phyloP scores from a whole-genome alignment of 805 yeast species.

The Candida broadrunensis region DNA sequence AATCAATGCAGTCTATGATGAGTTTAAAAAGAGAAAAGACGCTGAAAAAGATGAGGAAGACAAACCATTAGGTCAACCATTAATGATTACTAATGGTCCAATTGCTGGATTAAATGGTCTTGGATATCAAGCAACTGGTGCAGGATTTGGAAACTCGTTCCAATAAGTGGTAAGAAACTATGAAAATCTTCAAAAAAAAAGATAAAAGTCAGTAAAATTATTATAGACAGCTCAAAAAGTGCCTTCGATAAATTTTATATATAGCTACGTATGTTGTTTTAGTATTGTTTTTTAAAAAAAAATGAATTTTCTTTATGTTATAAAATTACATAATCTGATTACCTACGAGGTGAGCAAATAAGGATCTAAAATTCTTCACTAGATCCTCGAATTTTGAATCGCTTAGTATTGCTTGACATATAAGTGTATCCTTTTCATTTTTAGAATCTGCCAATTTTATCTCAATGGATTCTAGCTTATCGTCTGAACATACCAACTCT shows the following conservation, averaged over 20 bases:
- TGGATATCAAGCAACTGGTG: conserved; percentile 70
- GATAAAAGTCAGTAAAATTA: background rate
- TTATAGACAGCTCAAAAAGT: background rate
- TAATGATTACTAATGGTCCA: conserved; percentile 78
- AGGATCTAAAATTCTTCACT: conserved; percentile 12
- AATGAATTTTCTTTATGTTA: background rate
- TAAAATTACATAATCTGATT: background rate
- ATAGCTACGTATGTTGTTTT: background rate
- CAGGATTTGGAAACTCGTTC: conserved; percentile 32
- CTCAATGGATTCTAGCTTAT: conserved; percentile 12
- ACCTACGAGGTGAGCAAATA: conserved; percentile 5
- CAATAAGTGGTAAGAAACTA: too few species aligned
- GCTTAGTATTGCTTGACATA: conserved; percentile 13
- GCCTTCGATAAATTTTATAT: background rate
- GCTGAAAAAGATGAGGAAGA: conserved; percentile 48
- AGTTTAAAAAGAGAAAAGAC: conserved; percentile 67
- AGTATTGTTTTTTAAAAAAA: background rate
- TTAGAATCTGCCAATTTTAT: conserved; percentile 1
- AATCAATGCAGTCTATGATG: conserved; percentile 62
- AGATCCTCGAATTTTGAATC: conserved; percentile 13
- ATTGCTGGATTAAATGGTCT: conserved; percentile 40
- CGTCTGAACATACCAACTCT: conserved; percentile 19
- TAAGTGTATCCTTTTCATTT: conserved; percentile 1
- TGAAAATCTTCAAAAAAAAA: background rate
- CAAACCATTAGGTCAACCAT: conserved; percentile 56